These are phyloP conservation scores for Sugiyamaella smithiae DNA, from an alignment of 805 yeast genomes.

Conservation along the genomic window DNA sequence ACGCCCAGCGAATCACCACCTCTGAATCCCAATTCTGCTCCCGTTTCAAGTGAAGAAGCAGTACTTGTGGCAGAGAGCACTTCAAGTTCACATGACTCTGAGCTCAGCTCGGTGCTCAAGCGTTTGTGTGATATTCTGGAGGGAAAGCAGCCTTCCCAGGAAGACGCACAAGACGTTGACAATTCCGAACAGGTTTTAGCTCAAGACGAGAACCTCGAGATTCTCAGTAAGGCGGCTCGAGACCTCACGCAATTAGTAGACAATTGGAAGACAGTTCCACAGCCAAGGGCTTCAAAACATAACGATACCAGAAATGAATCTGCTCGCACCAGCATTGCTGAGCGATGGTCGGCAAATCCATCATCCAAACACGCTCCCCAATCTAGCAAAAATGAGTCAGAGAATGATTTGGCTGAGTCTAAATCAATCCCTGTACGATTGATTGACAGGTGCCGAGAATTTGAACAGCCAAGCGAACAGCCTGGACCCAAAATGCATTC, in stretches of 20 bases:
- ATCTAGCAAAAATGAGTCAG: too few species aligned
- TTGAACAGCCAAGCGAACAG: background rate
- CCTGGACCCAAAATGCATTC: background rate
- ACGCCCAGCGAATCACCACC: too few species aligned
- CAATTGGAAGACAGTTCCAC: too few species aligned
- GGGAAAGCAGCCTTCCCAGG: background rate
- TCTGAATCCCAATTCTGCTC: background rate
- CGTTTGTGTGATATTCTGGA: background rate
- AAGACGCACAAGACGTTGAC: background rate
- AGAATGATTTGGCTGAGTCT: too few species aligned
- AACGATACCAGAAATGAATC: too few species aligned
- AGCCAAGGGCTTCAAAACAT: too few species aligned
- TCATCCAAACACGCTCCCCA: too few species aligned
- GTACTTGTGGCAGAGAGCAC: background rate
- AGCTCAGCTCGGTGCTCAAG: background rate
- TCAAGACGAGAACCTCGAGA: background rate
- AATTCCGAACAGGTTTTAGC: background rate
- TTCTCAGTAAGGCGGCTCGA: background rate
- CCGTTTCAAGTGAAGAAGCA: background rate
- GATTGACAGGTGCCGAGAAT: constrained; percentile 6
- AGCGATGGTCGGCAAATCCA: too few species aligned
- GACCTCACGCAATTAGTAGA: background rate
- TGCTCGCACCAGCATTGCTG: too few species aligned
- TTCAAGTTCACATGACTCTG: too few species aligned
- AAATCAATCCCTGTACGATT: too few species aligned